These are phyloP conservation scores for Platanus orientalis DNA, from an alignment of 164 flowering plant genomes.

Conservation along the genomic window DNA sequence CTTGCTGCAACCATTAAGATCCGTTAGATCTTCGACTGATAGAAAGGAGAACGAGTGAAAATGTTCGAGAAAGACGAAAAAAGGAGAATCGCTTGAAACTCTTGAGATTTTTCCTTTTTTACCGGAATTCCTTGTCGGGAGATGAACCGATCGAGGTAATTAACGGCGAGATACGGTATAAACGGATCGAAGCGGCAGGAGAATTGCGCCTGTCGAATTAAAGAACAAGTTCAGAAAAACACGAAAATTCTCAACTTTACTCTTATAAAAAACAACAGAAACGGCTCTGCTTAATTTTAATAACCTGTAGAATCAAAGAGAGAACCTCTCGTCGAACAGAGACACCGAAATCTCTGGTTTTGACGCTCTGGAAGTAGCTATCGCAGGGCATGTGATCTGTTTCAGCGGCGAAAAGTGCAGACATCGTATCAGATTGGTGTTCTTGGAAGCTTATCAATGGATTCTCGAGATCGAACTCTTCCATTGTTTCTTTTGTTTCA, in stretches of 20 bases:
- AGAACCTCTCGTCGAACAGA: constrained; percentile 35
- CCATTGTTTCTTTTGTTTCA: too few relatives aligned
- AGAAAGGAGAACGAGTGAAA: background rate
- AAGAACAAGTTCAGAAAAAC: too few relatives aligned
- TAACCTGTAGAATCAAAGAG: constrained; percentile 39
- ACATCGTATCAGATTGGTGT: constrained; percentile 14
- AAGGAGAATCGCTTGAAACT: too few relatives aligned
- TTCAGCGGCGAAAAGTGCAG: constrained; percentile 42
- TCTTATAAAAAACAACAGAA: too few relatives aligned
- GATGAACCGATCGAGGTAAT: too few relatives aligned
- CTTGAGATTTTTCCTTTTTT: constrained; percentile 10
- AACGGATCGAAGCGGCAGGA: constrained; percentile 42
- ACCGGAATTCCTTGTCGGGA: constrained; percentile 46
- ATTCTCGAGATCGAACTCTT: constrained; percentile 60
- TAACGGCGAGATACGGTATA: too few relatives aligned
- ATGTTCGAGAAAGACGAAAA: too few relatives aligned
- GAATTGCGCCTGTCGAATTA: too few relatives aligned
- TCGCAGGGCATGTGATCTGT: constrained; percentile 53
- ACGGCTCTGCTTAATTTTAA: too few relatives aligned
- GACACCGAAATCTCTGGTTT: constrained; percentile 13
- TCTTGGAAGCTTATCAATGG: constrained; percentile 34
- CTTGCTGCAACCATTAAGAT: constrained; percentile 34
- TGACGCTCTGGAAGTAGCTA: constrained; percentile 15
- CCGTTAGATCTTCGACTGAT: constrained; percentile 6
- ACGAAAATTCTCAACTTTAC: too few relatives aligned